Evolutionary conservation across 2,329 filamentous ascomycete genomes (phyloP), one percentile per base, ranked within the genome.

Genomic region (Iodosphaeria phyllophila): DNA sequence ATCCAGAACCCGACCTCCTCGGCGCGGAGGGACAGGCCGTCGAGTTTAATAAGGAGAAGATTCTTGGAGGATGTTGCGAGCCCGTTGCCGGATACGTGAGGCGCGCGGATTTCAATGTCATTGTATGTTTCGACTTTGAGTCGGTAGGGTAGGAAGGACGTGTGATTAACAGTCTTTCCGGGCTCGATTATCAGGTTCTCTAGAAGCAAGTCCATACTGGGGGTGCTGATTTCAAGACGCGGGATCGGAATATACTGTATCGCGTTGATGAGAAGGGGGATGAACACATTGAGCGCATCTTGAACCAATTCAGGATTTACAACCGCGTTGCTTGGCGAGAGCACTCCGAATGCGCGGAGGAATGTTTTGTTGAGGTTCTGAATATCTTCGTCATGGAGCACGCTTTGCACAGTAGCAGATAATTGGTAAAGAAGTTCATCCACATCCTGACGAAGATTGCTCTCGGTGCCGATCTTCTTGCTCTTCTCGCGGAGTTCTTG

Each of bases 181-280:
- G 86, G 86, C 42, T 93, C 80, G 16, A 95, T 60, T 30, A 95
- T 76, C 16, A 95, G 58, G 34, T 92, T 93, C 43, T 95, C 86
- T 3, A 95, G 54, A 1, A 95, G 55, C 5, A 95, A 63, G 38
- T 93, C 84, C 27, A 92, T 60, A 17, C 78, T 71, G 0, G 83
- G 84, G 4, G 74, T 76, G 1, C 79, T 76, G 5, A 93, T 58
- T 46, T 93, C 86, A n/a, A 93, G 50, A 4, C 86, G 74, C 1
- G 84, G 84, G 26, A 95, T 89, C 0, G 86, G 86, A 4, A 95
- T 55, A 48, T 82, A 83, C 44, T 93, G 83, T 16, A 95, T 60
- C 3, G 69, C 67, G 35, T 79, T 63, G 29, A 93, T 64, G 4
- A 83, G 41, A 8, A 82, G 53, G 0, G 86, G 86, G 5, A 89